Conservation (phyloP, 495 filamentous ascomycete species). For the Xylona heveae region DNA sequence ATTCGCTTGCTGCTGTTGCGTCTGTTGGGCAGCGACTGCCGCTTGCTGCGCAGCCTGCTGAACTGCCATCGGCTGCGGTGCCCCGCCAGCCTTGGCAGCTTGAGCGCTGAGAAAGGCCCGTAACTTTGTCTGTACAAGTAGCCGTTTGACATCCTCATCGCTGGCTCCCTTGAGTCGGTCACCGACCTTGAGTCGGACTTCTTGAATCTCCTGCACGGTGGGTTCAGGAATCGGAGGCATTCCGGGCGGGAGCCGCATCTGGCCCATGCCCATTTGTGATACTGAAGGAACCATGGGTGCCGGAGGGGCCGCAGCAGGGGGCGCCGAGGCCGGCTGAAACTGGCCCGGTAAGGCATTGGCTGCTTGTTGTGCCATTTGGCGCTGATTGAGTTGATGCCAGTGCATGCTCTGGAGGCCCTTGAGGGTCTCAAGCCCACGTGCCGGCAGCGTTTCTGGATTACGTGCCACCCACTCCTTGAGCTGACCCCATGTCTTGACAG, state of each 20-base stretch:
- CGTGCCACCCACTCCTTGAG: conserved; percentile 38
- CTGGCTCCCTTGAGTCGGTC: no score
- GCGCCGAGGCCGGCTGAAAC: neutral
- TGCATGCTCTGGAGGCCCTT: conserved; percentile 30
- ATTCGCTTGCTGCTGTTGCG: no score
- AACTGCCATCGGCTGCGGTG: no score
- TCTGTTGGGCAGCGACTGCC: no score
- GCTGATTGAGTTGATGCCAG: conserved; percentile 17
- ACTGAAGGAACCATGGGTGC: conserved; percentile 11
- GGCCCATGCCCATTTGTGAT: conserved; percentile 12
- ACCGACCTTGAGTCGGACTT: conserved; percentile 5
- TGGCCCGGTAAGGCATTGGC: conserved; percentile 5
- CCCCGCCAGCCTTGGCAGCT: no score
- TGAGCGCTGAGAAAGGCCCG: no score
- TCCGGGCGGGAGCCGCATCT: conserved; percentile 6
- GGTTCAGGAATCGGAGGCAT: conserved; percentile 5
- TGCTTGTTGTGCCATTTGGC: conserved; percentile 13
- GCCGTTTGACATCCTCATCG: no score
- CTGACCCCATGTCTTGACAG: conserved; percentile 50
- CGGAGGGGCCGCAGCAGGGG: conserved; percentile 7
- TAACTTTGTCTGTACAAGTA: no score
- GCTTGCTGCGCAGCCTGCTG: no score
- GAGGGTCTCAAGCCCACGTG: conserved; percentile 23
- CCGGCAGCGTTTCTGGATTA: conserved; percentile 23
- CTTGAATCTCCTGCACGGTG: conserved; percentile 10